Conservation (phyloP, 148 eudicot genomes). For the Nepenthes gracilis region DNA sequence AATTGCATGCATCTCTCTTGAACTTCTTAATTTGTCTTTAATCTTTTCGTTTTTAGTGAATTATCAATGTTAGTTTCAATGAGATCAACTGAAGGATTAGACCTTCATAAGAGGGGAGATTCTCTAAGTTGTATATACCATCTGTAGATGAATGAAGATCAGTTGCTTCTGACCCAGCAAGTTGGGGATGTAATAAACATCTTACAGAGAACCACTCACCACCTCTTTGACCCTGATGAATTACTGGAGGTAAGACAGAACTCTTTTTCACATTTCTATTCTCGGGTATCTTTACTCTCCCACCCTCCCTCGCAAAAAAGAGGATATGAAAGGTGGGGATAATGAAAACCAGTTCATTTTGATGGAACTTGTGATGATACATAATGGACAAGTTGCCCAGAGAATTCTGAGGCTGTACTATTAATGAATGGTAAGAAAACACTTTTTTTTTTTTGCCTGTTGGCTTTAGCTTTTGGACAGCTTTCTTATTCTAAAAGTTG, state of each 20-base stretch:
- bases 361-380: not conserved
- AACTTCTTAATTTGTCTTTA: not conserved
- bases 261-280: not conserved
- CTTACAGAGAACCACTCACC: slow-evolving; percentile 79
- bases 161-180: slow-evolving; percentile 57
- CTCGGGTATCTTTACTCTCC: not conserved
- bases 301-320: too few species aligned
- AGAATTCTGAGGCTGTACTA: too few species aligned
- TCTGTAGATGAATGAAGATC: slow-evolving; percentile 93
- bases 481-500: not conserved
- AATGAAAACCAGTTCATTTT: too few species aligned
- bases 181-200: slow-evolving; percentile 85
- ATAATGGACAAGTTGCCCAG: too few species aligned
- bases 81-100: not conserved
- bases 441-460: not conserved
- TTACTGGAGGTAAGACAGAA: slow-evolving; percentile 51
- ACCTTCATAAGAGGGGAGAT: not conserved
- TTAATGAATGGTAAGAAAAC: not conserved
- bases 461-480: not conserved
- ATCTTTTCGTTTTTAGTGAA: not conserved
- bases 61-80: not conserved
- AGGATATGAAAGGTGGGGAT: too few species aligned
- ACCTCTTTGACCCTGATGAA: slow-evolving; percentile 97
- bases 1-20: not conserved
- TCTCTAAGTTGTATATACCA: slow-evolving; percentile 3